Evolutionary conservation across 768 basidiomycete genomes (phyloP).

Genomic region (Hydnomerulius pinastri): DNA sequence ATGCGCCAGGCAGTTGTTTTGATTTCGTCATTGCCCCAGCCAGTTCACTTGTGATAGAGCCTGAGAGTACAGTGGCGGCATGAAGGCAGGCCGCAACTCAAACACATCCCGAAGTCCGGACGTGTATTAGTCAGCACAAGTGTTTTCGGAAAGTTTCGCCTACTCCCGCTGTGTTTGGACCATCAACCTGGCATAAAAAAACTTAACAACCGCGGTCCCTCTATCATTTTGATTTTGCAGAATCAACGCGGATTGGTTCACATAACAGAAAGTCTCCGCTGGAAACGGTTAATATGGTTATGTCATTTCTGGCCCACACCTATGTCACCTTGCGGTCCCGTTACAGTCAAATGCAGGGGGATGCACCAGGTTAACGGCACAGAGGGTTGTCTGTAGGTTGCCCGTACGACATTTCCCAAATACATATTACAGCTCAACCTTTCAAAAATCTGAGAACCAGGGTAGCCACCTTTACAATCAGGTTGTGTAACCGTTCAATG

Average conservation of each 20-base stretch:
- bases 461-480: slow-evolving; percentile 27
- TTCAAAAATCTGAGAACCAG: slow-evolving; percentile 24
- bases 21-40: slow-evolving; percentile 27
- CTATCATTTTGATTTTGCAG: slow-evolving; percentile 10
- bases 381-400: slow-evolving; percentile 14
- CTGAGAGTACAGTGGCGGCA: slow-evolving; percentile 14
- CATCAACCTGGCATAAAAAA: slow-evolving; percentile 23
- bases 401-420: slow-evolving; percentile 21
- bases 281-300: slow-evolving; percentile 29
- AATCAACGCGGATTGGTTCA: slow-evolving; percentile 10
- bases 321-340: slow-evolving; percentile 22
- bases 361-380: slow-evolving; percentile 26
- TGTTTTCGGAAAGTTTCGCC: slow-evolving; percentile 16
- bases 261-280: slow-evolving; percentile 20
- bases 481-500: slow-evolving; percentile 27
- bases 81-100: too few relatives aligned
- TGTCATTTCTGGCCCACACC: slow-evolving; percentile 21
- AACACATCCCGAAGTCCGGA: slow-evolving; percentile 2
- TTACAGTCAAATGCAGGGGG: slow-evolving; percentile 39
- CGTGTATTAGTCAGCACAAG: slow-evolving; percentile 22
- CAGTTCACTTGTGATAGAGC: slow-evolving; percentile 15
- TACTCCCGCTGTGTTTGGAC: slow-evolving; percentile 4
- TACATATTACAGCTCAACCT: slow-evolving; percentile 19
- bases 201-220: slow-evolving; percentile 15
- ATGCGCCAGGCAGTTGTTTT: slow-evolving; percentile 19